Base-by-base conservation (phyloP, 306 rosid genomes). In the Cyclanthera cordifolia region DNA sequence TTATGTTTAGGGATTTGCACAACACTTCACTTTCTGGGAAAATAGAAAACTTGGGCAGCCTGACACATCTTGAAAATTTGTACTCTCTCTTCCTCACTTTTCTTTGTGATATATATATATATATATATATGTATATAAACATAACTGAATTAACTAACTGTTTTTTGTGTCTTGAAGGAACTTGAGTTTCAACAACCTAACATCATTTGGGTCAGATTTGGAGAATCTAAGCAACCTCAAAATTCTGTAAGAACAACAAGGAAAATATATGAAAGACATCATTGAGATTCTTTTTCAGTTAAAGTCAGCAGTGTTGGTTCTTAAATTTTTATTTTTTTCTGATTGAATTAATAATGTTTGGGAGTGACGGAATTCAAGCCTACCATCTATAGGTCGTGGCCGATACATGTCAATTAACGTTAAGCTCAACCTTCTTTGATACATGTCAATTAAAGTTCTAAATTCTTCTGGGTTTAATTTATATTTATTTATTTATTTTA, bases 1-100 rank as follows among this genome's bases (percentile, higher is more conserved):
- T 37, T 46, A 27, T 55, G 34, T 20, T 65, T 89, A 92, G 98
- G 88, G 92, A 89, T 83, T 78, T 92, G 80, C 98, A 87, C 79
- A 92, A 89, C 84, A 76, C 95, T 23, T 87, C 96, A 0, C 89
- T 92, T 74, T 9, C 84, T 1, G 96, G 98, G 43, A 85, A 82
- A 79, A 83, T 89, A 54, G 85, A 87, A 84, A 85, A 89, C 69
- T 72, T 92, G 83, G 95, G 75, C 73, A 82, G 93, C 85, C 78
- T 92, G 82, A 87, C 82, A 65, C 82, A 77, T 41, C 95, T 92
- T 74, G 81, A 86, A 78, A 89, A 82, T 83, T 68, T 92, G 98
- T 92, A 89, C 83, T 69, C 51, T 39, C 74, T 67, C 74, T 75
- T 21, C 20, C 23, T 25, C 21, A 30, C 53, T 7, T 27, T 20